These are phyloP conservation scores for Diaporthe vexans DNA, from an alignment of 2,329 filamentous ascomycete species.

Conservation along the genomic window DNA sequence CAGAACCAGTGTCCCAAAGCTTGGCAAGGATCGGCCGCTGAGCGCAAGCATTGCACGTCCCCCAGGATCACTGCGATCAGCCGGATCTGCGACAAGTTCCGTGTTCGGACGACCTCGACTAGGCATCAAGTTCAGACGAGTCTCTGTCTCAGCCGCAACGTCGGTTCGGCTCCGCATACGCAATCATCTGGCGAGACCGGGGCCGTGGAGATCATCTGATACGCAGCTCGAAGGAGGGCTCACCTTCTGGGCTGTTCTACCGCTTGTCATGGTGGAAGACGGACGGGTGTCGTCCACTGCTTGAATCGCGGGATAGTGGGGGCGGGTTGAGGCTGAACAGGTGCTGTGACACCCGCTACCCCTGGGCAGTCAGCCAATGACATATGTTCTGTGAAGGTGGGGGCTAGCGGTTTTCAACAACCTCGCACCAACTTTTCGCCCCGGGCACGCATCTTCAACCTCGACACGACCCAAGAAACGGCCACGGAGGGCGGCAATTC, in stretches of 20 bases:
- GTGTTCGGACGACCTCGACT: conserved; percentile 19
- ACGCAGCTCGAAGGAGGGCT: not conserved
- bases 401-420: not conserved
- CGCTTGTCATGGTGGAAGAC: not conserved
- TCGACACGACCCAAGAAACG: not conserved
- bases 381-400: not conserved
- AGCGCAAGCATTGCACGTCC: conserved; percentile 22
- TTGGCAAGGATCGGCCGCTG: conserved; percentile 3
- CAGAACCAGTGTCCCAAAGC: not conserved
- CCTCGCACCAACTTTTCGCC: conserved; percentile 2
- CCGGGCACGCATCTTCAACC: not conserved
- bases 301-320: conserved; percentile 27
- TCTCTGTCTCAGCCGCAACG: conserved; percentile 14
- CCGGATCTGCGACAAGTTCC: conserved; percentile 34
- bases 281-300: not conserved
- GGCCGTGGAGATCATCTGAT: conserved; percentile 10
- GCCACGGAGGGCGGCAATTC: not conserved
- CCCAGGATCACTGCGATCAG: conserved; percentile 28
- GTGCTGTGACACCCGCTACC: not conserved
- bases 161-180: conserved; percentile 23
- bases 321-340: not conserved
- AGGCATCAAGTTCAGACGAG: conserved; percentile 32
- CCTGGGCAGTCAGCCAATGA: not conserved
- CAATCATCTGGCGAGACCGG: not conserved
- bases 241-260: not conserved